Conservation (phyloP, 208 protist species). For the Acanthamoeba castellanii region DNA sequence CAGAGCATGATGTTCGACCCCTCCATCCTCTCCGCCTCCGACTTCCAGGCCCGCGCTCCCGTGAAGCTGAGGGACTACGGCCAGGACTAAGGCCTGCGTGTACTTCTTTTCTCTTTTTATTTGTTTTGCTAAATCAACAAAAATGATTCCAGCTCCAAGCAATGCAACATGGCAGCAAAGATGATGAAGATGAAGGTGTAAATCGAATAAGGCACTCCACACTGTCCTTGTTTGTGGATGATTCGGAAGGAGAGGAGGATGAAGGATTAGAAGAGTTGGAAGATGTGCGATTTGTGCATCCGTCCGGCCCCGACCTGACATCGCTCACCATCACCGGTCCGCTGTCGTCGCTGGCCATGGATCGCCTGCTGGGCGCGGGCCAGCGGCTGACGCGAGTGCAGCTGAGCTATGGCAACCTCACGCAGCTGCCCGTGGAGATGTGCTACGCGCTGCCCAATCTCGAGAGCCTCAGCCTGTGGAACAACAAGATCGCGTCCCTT, state of each 20-base stretch:
- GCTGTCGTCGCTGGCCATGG: neutral
- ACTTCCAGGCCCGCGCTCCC: neutral
- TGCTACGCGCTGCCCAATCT: constrained; percentile 23
- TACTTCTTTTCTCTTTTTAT: neutral
- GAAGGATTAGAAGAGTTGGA: neutral
- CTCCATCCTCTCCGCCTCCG: neutral
- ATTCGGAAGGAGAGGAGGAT: neutral
- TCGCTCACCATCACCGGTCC: constrained; percentile 18
- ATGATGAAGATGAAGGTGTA: neutral
- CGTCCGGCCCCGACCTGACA: neutral
- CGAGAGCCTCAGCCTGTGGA: constrained; percentile 6
- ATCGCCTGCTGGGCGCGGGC: neutral
- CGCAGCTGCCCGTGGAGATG: neutral
- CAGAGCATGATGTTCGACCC: constrained; percentile 73
- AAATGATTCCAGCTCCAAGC: neutral
- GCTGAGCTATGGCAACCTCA: constrained; percentile 51
- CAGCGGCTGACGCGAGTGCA: constrained; percentile 23
- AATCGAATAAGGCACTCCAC: neutral
- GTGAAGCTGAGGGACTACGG: constrained; percentile 60
- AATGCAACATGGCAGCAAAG: neutral
- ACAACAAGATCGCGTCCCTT: neutral
- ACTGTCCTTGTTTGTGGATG: neutral
- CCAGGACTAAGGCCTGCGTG: neutral
- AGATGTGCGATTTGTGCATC: constrained; percentile 9
- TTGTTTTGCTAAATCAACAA: neutral